Percentiles rank a stretch among this genome's conserved stretches.
Evolutionary conservation across 768 basidiomycete genomes (phyloP).

Genomic region (Calocybe indica): DNA sequence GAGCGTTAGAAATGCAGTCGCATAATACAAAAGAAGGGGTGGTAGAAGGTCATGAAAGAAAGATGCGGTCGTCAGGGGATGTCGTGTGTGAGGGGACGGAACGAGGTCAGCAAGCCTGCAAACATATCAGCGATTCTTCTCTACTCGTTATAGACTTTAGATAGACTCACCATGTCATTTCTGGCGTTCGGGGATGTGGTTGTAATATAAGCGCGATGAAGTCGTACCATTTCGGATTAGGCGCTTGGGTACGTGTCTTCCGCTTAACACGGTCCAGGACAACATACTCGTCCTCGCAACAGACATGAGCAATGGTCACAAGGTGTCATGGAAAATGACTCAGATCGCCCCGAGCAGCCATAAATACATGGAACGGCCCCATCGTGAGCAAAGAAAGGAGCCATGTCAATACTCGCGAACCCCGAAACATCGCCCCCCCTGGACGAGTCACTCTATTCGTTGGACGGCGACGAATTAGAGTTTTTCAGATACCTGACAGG

Average conservation of each 20-base stretch:
- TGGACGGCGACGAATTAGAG: constrained; percentile 15
- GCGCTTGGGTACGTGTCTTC: not conserved
- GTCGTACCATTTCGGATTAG: not conserved
- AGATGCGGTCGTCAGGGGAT: constrained; percentile 25
- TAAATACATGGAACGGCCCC: too few relatives aligned
- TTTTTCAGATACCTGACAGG: constrained; percentile 24
- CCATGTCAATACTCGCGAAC: not conserved
- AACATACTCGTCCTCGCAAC: too few relatives aligned
- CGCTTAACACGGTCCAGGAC: too few relatives aligned
- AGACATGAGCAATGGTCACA: too few relatives aligned
- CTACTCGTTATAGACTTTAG: not conserved
- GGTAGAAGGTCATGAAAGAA: constrained; percentile 34
- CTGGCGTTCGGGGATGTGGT: not conserved
- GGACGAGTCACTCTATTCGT: constrained; percentile 14
- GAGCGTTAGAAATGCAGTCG: constrained; percentile 47
- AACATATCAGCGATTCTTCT: not conserved
- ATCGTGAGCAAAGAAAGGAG: too few relatives aligned
- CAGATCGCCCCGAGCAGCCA: too few relatives aligned
- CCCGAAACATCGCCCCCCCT: constrained; percentile 12
- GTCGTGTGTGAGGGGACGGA: constrained; percentile 23
- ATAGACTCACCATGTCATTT: constrained; percentile 12
- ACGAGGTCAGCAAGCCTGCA: constrained; percentile 20
- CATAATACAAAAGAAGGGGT: constrained; percentile 39
- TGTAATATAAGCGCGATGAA: not conserved
- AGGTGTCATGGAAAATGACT: too few relatives aligned